Evolutionary conservation across 73 alveolate genomes (phyloP).

Genomic region (Chromera velia): DNA sequence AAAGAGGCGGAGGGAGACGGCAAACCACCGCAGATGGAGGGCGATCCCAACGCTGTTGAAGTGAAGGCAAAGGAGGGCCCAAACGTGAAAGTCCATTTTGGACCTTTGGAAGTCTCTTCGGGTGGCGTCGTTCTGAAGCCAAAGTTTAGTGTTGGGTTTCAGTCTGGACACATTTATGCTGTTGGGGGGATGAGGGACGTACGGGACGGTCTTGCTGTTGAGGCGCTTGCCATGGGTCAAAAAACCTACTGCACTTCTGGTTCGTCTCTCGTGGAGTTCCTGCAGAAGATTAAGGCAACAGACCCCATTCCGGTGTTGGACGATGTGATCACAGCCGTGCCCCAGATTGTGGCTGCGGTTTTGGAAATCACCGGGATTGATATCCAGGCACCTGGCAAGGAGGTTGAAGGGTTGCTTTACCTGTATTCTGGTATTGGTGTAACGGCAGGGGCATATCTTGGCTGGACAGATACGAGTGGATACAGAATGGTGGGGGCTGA

Average conservation of each 20-base stretch:
- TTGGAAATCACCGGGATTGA: conserved; percentile 17
- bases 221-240: conserved; percentile 9
- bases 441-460: conserved; percentile 26
- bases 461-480: conserved; percentile 28
- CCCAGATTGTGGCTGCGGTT: conserved; percentile 9
- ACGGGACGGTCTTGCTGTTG: conserved; percentile 11
- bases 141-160: conserved; percentile 12
- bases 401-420: conserved; percentile 11
- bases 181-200: conserved; percentile 19
- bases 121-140: conserved; percentile 15
- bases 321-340: conserved; percentile 17
- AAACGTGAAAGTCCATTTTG: conserved; percentile 9
- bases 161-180: conserved; percentile 2
- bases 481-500: conserved; percentile 21
- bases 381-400: conserved; percentile 7
- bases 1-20: too few species aligned
- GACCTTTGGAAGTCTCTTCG: conserved; percentile 14
- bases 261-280: conserved; percentile 9
- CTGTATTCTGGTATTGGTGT: conserved; percentile 22
- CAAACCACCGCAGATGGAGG: too few species aligned
- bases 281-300: conserved; percentile 17
- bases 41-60: too few species aligned
- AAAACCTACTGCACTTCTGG: conserved; percentile 21
- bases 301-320: conserved; percentile 27
- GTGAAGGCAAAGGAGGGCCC: too few species aligned